Evolutionary conservation across 192 early-diverging fungal species (phyloP).

Genomic region (Glomus cerebriforme): DNA sequence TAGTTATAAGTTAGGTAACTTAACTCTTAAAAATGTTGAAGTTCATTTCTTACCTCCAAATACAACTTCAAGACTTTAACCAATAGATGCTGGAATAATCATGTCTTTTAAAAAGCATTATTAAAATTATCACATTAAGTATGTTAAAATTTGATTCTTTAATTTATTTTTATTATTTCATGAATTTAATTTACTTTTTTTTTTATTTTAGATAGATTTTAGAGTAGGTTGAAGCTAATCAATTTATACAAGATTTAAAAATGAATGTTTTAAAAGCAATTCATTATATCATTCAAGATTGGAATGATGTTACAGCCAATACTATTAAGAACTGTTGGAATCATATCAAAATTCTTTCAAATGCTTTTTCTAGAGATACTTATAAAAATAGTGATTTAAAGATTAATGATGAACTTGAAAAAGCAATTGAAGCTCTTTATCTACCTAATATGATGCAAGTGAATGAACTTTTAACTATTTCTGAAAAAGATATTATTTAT

Average conservation of each 20-base stretch:
- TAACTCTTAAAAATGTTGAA: slow-evolving; percentile 4
- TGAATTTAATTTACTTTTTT: neutral
- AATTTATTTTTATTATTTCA: neutral
- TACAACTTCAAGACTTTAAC: slow-evolving; percentile 10
- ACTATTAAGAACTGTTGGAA: slow-evolving; percentile 13
- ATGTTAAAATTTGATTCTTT: neutral
- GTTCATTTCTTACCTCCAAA: slow-evolving; percentile 2
- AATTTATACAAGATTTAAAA: slow-evolving; percentile 3
- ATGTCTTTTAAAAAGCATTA: slow-evolving; percentile 23
- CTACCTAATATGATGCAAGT: slow-evolving; percentile 9
- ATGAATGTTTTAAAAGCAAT: no score
- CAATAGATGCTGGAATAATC: neutral
- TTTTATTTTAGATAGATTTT: slow-evolving; percentile 2
- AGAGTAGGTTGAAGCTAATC: neutral
- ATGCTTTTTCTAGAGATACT: no score
- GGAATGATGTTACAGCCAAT: neutral
- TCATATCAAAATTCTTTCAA: slow-evolving; percentile 17
- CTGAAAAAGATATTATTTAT: no score
- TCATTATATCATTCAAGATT: neutral
- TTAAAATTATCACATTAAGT: neutral
- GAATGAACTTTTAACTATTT: slow-evolving; percentile 17
- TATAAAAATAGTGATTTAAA: neutral
- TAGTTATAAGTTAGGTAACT: slow-evolving; percentile 23
- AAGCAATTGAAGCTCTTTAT: neutral
- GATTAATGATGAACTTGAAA: neutral